Conservation (phyloP, 805 yeast species). For the Myxozyma neglecta region DNA sequence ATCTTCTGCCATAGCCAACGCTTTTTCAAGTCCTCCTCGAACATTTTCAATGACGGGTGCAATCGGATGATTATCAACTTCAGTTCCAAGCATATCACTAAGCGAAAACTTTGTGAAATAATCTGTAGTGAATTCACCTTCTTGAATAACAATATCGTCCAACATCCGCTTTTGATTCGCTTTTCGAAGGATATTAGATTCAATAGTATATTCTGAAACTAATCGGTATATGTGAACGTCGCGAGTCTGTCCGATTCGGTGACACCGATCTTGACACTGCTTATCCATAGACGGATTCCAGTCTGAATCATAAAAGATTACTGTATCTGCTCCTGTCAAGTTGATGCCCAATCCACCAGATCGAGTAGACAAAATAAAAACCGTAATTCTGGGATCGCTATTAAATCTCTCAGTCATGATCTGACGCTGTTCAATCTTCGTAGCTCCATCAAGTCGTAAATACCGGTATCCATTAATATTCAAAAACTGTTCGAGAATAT, state of each 20-base stretch:
- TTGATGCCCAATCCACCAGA: slow-evolving; percentile 99
- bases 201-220: slow-evolving; percentile 94
- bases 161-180: slow-evolving; percentile 79
- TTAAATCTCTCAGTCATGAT: slow-evolving; percentile 90
- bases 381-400: slow-evolving; percentile 62
- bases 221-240: slow-evolving; percentile 97
- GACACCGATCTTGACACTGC: slow-evolving; percentile 99
- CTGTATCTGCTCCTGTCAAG: slow-evolving; percentile 97
- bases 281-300: slow-evolving; percentile 99
- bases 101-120: slow-evolving; percentile 87
- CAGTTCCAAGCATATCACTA: slow-evolving; percentile 68
- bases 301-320: slow-evolving; percentile 95
- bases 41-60: slow-evolving; percentile 33
- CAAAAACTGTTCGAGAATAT: slow-evolving; percentile 86
- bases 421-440: slow-evolving; percentile 96
- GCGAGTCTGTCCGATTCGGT: slow-evolving; percentile 96
- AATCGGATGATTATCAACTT: slow-evolving; percentile 32
- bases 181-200: slow-evolving; percentile 83
- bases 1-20: slow-evolving; percentile 91
- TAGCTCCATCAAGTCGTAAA: slow-evolving; percentile 95
- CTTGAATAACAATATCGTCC: slow-evolving; percentile 84
- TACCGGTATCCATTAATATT: slow-evolving; percentile 93
- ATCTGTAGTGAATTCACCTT: slow-evolving; percentile 97
- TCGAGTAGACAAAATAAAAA: slow-evolving; percentile 88
- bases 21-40: slow-evolving; percentile 48